Base-by-base conservation (phyloP, 164 flowering plant genomes). In the Paratinospora sagittata region DNA sequence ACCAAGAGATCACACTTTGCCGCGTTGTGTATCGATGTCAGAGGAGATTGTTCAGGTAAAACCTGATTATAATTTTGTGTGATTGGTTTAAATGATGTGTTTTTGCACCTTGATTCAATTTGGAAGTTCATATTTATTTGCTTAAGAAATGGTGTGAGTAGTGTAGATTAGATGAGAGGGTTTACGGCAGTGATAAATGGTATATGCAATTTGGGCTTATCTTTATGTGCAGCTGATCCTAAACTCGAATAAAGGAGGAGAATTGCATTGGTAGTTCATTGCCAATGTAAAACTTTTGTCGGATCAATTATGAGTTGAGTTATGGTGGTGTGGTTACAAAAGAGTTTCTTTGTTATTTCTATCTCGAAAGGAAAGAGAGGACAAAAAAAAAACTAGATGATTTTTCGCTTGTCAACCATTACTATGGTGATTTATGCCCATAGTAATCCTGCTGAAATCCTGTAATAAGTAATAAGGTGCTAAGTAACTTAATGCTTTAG, bases 1-100 rank as follows among this genome's bases (percentile, higher is more conserved):
- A 36, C 99, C 99, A 17, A 84, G 98, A 66, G 99, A 96, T 75
- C 91, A 85, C 67, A 88, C 73, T 21, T 55, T 96, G 70, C 99
- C 99, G 27, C 87, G 85, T 0, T 96, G 99, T 70, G 92, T 93
- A 55, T 77, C 96, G 0, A 76, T 83, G 84, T 81, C 91, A 0
- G 98, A 93, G 78, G 99, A 96, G 82, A 87, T 96, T 75, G 98
- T 93, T 78, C 98, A 96, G 99, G 99, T 95, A 69, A 12, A 69
- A 7, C 14, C 13, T 2, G 17, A 10, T 60, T 52, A 3, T 55
- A 8, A 52, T n/a, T 6, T 55, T 5, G 24, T 55, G 21, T 55
- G 61, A 6, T 8, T 19, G 61, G 21, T n/a, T 52, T 55, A 19
- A 1, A 41, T 8, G 24, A 55, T 55, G 60, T 60, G 30, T 16